Conservation (phyloP, 495 filamentous ascomycete species). For the Parathielavia appendiculata region DNA sequence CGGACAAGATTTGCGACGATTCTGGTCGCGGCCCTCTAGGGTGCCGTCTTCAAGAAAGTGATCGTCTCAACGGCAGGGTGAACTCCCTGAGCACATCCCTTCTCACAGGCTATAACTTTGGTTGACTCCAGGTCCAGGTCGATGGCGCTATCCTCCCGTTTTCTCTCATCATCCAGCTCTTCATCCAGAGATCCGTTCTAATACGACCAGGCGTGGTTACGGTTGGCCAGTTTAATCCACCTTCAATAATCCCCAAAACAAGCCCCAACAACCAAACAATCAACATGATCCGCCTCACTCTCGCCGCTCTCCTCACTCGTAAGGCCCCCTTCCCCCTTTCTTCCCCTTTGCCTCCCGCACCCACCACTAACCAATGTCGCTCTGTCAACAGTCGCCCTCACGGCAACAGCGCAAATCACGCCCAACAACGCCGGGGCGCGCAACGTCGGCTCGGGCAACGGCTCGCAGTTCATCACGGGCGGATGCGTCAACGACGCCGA, state of each 20-base stretch:
- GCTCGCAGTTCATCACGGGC: constrained; percentile 48
- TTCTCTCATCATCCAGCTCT: constrained; percentile 1
- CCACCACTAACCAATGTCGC: not conserved
- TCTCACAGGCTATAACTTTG: not conserved
- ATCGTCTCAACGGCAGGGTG: not conserved
- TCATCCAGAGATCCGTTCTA: constrained; percentile 4
- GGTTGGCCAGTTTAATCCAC: constrained; percentile 5
- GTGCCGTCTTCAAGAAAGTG: not conserved
- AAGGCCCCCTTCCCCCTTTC: constrained; percentile 18
- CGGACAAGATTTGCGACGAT: constrained; percentile 9
- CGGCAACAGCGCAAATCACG: constrained; percentile 33
- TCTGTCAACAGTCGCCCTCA: constrained; percentile 27
- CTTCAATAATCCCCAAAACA: not conserved
- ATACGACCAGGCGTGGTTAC: constrained; percentile 24
- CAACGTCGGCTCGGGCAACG: constrained; percentile 49
- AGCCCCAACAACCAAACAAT: constrained; percentile 10
- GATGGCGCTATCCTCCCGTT: constrained; percentile 17
- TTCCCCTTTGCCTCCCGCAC: not conserved
- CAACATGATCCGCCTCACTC: constrained; percentile 40
- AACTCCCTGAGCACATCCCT: not conserved
- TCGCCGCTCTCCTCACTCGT: constrained; percentile 32
- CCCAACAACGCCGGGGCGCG: constrained; percentile 41
- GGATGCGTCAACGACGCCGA: constrained; percentile 46
- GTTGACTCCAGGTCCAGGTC: not conserved
- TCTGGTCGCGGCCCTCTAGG: constrained; percentile 3